These are phyloP conservation scores for Suhomyces kilbournensis DNA, from an alignment of 805 yeast species.

Conservation along the genomic window DNA sequence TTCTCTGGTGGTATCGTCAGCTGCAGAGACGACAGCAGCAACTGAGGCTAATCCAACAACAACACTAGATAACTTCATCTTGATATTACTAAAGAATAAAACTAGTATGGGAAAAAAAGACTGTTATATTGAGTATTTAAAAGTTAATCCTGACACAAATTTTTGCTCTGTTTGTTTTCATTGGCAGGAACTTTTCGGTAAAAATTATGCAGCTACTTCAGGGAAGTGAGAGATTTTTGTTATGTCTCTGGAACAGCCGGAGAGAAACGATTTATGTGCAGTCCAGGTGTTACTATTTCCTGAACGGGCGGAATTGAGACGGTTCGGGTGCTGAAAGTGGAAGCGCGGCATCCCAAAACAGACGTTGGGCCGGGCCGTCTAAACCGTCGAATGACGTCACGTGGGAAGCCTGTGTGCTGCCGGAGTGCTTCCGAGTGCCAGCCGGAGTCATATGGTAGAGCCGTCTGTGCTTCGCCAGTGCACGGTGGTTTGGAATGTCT, in stretches of 20 bases:
- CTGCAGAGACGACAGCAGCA: slow-evolving; percentile 23
- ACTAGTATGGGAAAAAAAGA: background rate
- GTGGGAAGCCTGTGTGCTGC: background rate
- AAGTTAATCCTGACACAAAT: background rate
- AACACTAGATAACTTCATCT: slow-evolving; percentile 44
- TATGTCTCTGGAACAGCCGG: background rate
- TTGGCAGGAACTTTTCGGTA: slow-evolving; percentile 4
- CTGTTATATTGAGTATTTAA: background rate
- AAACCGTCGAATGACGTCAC: background rate
- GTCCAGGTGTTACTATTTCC: background rate
- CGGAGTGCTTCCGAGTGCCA: background rate
- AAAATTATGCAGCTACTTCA: background rate
- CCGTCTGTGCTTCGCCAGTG: background rate
- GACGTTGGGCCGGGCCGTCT: background rate
- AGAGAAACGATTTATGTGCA: background rate
- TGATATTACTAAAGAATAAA: background rate
- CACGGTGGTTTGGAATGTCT: background rate
- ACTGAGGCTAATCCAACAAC: slow-evolving; percentile 41
- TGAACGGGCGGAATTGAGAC: background rate
- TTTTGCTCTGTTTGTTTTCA: slow-evolving; percentile 4
- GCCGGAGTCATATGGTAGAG: background rate
- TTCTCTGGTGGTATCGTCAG: slow-evolving; percentile 14
- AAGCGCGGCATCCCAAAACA: background rate
- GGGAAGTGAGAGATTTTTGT: background rate
- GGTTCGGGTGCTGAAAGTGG: background rate